These are phyloP conservation scores for Metroxylon sagu DNA, from an alignment of 176 grass and related monocot species.

Conservation along the genomic window DNA sequence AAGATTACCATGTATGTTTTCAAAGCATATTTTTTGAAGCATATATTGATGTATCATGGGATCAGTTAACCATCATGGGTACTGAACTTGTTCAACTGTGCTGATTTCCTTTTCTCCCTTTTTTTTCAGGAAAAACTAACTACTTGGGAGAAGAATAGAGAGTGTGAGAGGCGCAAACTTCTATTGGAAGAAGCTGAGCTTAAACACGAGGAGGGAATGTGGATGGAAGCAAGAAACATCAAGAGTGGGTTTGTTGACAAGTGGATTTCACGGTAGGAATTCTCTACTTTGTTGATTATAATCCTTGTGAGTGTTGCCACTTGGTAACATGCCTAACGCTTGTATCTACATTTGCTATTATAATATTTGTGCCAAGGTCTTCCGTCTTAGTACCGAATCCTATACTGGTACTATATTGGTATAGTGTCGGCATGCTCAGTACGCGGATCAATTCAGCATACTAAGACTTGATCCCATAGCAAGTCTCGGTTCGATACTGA, in stretches of 20 bases:
- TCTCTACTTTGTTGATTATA: not conserved
- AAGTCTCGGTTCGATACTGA: no score
- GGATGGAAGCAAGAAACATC: conserved; percentile 53
- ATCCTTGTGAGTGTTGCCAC: not conserved
- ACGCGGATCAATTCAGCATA: no score
- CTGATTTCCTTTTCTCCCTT: conserved; percentile 10
- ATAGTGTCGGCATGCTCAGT: no score
- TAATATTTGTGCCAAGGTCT: no score
- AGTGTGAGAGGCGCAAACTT: conserved; percentile 55
- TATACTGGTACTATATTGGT: no score
- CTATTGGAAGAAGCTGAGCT: conserved; percentile 66
- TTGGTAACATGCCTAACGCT: not conserved
- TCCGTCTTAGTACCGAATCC: no score
- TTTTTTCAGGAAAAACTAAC: conserved; percentile 39
- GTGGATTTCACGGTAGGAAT: conserved; percentile 39
- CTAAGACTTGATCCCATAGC: no score
- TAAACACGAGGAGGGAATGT: conserved; percentile 73
- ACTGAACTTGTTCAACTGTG: not conserved
- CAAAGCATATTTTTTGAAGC: not conserved
- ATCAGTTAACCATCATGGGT: not conserved
- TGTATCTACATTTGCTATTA: no score
- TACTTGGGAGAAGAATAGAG: conserved; percentile 66
- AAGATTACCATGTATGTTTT: conserved; percentile 82
- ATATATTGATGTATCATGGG: not conserved
- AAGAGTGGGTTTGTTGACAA: conserved; percentile 57